Evolutionary conservation across 2,329 filamentous ascomycete genomes (phyloP).

Genomic region (Botrytis galanthina): DNA sequence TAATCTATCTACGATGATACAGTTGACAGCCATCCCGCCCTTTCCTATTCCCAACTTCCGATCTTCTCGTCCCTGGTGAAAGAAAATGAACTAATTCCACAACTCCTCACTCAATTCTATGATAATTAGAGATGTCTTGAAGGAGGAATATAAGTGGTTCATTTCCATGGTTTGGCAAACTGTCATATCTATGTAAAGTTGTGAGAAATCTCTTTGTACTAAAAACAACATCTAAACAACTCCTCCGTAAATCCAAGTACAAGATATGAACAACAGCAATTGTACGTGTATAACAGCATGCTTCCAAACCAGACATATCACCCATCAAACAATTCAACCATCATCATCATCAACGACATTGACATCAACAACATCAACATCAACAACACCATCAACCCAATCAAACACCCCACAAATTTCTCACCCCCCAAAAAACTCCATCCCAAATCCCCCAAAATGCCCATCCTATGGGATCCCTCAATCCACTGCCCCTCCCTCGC

Average conservation of each 20-base stretch:
- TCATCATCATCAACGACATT: too few relatives aligned
- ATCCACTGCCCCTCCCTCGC: not conserved
- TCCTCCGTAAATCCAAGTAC: not conserved
- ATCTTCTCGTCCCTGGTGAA: rapidly evolving
- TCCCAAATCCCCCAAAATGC: not conserved
- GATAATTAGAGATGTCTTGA: rapidly evolving
- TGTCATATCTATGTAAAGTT: not conserved
- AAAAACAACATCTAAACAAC: not conserved
- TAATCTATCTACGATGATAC: not conserved
- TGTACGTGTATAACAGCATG: not conserved
- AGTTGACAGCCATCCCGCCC: rapidly evolving
- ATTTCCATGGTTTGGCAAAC: not conserved
- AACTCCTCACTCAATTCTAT: not conserved
- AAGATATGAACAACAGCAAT: not conserved
- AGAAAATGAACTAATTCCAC: not conserved
- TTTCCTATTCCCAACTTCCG: not conserved
- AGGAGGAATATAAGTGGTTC: rapidly evolving
- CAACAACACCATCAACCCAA: not conserved
- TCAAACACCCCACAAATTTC: not conserved
- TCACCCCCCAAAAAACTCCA: not conserved
- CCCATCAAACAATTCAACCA: not conserved
- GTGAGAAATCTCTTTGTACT: not conserved
- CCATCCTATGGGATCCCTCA: not conserved
- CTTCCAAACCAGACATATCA: not conserved
- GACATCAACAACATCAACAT: too few relatives aligned